These are phyloP conservation scores for Arthrinium phaeospermum DNA, from an alignment of 2,329 filamentous ascomycete species.

Conservation along the genomic window DNA sequence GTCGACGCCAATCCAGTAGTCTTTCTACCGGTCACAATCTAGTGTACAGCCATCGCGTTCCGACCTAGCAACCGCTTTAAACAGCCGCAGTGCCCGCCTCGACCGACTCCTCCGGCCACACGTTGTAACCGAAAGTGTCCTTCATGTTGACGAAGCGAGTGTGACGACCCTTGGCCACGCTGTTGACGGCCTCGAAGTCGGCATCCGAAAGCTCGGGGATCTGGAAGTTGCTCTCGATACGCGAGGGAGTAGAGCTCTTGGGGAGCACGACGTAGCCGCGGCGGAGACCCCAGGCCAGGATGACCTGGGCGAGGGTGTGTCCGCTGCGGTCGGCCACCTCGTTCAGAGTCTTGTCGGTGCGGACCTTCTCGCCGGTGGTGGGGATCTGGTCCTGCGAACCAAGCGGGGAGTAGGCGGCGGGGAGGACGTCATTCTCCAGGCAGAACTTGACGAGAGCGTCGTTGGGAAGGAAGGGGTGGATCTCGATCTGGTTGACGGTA, in stretches of 20 bases:
- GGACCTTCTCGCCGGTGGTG: constrained; percentile 69
- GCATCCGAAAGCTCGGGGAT: constrained; percentile 60
- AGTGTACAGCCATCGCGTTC: not conserved
- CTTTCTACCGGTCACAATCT: not conserved
- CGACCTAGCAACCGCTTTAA: constrained; percentile 16
- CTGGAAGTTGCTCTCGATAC: constrained; percentile 70
- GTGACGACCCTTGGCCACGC: constrained; percentile 69
- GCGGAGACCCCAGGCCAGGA: constrained; percentile 69
- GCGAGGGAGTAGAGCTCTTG: constrained; percentile 70
- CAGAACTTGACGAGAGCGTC: constrained; percentile 59
- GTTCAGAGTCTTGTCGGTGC: constrained; percentile 63
- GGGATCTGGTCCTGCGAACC: constrained; percentile 74
- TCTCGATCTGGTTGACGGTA: constrained; percentile 52
- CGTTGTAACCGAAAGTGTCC: constrained; percentile 77
- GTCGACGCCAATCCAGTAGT: not conserved
- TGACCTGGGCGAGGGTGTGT: constrained; percentile 64
- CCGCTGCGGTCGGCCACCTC: constrained; percentile 62
- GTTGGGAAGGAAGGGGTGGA: constrained; percentile 54
- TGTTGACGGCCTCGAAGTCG: constrained; percentile 67
- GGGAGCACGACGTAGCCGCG: constrained; percentile 72
- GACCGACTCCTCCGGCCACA: constrained; percentile 65
- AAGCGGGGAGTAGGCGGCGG: constrained; percentile 56
- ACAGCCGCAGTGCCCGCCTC: constrained; percentile 28
- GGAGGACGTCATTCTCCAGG: constrained; percentile 55
- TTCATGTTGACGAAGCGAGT: constrained; percentile 83